Base-by-base conservation (phyloP, 1,284 basidiomycete genomes). In the Flammula alnicola region DNA sequence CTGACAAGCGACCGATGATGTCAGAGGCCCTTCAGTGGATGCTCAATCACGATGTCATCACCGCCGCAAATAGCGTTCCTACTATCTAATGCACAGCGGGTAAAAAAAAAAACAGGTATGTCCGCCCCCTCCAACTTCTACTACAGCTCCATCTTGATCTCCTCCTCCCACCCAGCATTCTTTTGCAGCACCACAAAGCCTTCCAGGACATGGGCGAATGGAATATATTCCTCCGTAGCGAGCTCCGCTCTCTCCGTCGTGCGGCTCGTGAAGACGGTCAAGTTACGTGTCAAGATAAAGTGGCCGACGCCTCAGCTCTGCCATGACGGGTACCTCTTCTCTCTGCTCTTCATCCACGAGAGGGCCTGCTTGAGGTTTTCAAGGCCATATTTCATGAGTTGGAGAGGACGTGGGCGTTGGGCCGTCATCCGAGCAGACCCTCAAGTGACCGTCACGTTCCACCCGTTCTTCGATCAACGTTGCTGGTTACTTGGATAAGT, bases 331-430 rank as follows among this genome's bases (percentile, higher is more conserved):
- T 79, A 75, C 55, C 69, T 74, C 44, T 83, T 88, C 4, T 76
- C 76, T 37, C 66, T 95, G 61, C 76, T 79, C 9, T 66, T 95
- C 50, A 76, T 91, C 11, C 86, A 93, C 61, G 94, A 96, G 73
- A 93, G 67, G 94, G 94, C 0, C 84, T 92, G 9, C 70, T 84
- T 47, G 86, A 88, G 31, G 88, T 80, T 30, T 93, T 96, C 73
- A 88, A 84, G 66, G 76, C 82, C 45, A 75, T 95, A 29, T 90
- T 84, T 63, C 81, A 78, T 52, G 74, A 81, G 36, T 63, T 97
- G 56, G 76, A 81, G 53, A 74, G 77, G 23, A 81, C 84, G 19
- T 97, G 94, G 95, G 78, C 80, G 48, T 62, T 89, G 62, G 81
- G 47, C 30, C 81, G 49, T 19, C 37, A 43, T 16, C 35, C 38